Percentiles rank a stretch among this genome's conserved stretches.
Conservation (phyloP, 2,329 filamentous ascomycete species). For the Coniochaeta hoffmannii region DNA sequence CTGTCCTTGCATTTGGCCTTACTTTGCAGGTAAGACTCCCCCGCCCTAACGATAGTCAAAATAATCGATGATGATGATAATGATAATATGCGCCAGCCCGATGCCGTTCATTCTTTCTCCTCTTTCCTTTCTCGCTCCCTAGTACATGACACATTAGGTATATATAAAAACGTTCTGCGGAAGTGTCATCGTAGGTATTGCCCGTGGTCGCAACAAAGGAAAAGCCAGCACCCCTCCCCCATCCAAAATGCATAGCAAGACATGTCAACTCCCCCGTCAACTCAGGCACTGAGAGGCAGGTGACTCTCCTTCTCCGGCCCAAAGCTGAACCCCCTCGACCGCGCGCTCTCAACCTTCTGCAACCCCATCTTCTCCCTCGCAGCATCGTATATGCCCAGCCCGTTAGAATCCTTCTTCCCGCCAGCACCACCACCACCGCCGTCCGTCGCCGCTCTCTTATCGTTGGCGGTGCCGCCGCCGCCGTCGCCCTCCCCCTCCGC, state of each 20-base stretch:
- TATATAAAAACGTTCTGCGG: not conserved
- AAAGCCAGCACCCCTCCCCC: not conserved
- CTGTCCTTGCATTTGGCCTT: no score
- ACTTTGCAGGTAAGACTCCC: not conserved
- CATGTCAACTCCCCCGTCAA: not conserved
- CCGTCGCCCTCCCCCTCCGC: constrained; percentile 9
- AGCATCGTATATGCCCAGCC: constrained; percentile 17
- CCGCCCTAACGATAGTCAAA: not conserved
- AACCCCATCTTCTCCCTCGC: constrained; percentile 23
- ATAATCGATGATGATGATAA: not conserved
- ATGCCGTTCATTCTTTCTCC: constrained; percentile 3
- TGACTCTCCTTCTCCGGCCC: constrained; percentile 19
- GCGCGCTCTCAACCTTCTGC: constrained; percentile 23
- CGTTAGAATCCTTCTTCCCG: not conserved
- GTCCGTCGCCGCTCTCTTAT: constrained; percentile 5
- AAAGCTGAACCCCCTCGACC: constrained; percentile 21
- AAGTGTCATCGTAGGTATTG: not conserved
- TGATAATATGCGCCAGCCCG: not conserved
- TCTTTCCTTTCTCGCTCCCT: constrained; percentile 17
- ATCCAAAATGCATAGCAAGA: not conserved
- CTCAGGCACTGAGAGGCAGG: constrained; percentile 18
- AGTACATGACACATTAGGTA: constrained; percentile 4
- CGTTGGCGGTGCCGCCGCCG: constrained; percentile 10
- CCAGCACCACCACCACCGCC: no score
- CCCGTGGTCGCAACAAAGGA: not conserved